These are phyloP conservation scores for Excoecaria cochinchinensis DNA, from an alignment of 345 rosid species.

Conservation along the genomic window DNA sequence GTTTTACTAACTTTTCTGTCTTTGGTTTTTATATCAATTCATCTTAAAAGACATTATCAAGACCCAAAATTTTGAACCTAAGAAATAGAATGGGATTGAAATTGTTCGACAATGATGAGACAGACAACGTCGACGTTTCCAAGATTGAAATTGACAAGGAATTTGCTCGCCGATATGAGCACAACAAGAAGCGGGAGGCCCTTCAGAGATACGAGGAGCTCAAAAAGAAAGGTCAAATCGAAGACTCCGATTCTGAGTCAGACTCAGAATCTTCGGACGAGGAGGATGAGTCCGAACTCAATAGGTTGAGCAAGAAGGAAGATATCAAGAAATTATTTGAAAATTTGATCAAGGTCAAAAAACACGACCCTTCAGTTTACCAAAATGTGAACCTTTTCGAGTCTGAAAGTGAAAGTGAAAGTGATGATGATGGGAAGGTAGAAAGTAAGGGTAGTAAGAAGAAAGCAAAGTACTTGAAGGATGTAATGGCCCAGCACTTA, in stretches of 20 bases:
- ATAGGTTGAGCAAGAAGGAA: slow-evolving; percentile 18
- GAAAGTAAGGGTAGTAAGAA: slow-evolving; percentile 25
- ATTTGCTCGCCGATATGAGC: slow-evolving; percentile 48
- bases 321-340: slow-evolving; percentile 42
- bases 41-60: neutral
- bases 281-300: slow-evolving; percentile 26
- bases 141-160: slow-evolving; percentile 56
- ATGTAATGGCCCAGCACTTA: slow-evolving; percentile 64
- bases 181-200: slow-evolving; percentile 68
- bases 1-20: no score
- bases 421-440: slow-evolving; percentile 9
- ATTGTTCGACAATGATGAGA: slow-evolving; percentile 48
- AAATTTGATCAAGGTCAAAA: slow-evolving; percentile 50
- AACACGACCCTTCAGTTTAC: slow-evolving; percentile 48
- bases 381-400: slow-evolving; percentile 43
- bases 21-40: no score
- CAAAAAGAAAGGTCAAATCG: slow-evolving; percentile 42
- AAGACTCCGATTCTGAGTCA: slow-evolving; percentile 33
- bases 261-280: slow-evolving; percentile 26
- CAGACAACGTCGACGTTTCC: slow-evolving; percentile 28
- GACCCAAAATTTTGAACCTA: neutral
- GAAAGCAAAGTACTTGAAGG: slow-evolving; percentile 58
- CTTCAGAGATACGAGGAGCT: slow-evolving; percentile 54
- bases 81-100: slow-evolving; percentile 24
- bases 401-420: slow-evolving; percentile 34